A percentile compares a stretch with the other conserved stretches of the same genome.
Conservation (phyloP, 106 monocot species). For the Posidonia australis region DNA sequence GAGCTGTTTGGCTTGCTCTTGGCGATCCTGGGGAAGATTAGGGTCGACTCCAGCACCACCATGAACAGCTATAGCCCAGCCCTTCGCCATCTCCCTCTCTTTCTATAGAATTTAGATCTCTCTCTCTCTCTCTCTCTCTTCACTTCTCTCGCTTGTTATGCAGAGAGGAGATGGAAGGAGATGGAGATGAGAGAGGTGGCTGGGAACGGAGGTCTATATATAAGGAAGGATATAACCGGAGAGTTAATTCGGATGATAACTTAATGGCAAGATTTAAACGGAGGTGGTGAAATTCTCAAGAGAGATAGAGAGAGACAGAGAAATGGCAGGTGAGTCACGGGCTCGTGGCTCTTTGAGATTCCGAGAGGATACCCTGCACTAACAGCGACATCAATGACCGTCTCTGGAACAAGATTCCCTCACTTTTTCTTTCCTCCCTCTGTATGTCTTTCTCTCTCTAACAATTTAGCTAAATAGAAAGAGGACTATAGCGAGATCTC, state of each 20-base stretch:
- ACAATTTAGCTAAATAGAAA: too few relatives aligned
- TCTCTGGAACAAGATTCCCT: background rate
- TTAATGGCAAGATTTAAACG: background rate
- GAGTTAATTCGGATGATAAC: background rate
- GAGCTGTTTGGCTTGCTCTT: conserved; percentile 62
- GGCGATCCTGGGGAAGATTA: conserved; percentile 55
- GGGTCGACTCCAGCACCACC: conserved; percentile 95
- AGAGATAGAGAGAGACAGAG: too few relatives aligned
- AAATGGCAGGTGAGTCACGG: too few relatives aligned
- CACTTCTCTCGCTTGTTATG: background rate
- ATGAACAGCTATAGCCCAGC: conserved; percentile 87
- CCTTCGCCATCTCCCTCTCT: conserved; percentile 15
- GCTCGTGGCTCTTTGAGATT: conserved; percentile 6
- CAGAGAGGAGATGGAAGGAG: background rate
- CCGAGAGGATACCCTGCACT: background rate
- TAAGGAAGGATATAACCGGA: too few relatives aligned
- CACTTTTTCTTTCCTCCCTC: background rate
- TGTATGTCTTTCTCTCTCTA: too few relatives aligned
- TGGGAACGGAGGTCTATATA: too few relatives aligned
- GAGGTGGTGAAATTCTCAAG: background rate
- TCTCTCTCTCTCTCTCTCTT: conserved; percentile 3
- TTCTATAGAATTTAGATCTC: background rate
- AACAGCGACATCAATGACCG: background rate
- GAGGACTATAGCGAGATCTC: too few relatives aligned
- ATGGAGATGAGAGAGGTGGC: too few relatives aligned